A percentile compares a stretch with the other conserved stretches of the same genome.
phyloP scores from a whole-genome alignment of 768 basidiomycete species.

The Crassisporium funariophilum region DNA sequence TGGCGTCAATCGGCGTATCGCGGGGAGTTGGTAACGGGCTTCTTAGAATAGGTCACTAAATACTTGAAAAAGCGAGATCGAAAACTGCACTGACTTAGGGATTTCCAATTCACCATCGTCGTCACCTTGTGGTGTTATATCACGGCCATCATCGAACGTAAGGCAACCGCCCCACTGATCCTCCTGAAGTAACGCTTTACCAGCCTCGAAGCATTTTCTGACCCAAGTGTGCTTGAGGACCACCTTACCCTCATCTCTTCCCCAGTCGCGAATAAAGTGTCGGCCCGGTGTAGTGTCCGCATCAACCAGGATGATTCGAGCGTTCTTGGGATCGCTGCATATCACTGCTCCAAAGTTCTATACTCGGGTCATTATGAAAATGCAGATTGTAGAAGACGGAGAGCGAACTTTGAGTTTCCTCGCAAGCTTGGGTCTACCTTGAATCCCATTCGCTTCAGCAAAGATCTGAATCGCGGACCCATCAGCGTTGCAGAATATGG shows the following conservation, averaged over 20 bases:
- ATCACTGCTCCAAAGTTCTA: conserved; percentile 61
- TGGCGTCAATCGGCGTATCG: conserved; percentile 47
- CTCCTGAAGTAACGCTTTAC: conserved; percentile 43
- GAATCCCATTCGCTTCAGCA: conserved; percentile 57
- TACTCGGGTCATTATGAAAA: conserved; percentile 6
- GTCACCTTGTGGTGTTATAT: conserved; percentile 39
- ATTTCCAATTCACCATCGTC: conserved; percentile 34
- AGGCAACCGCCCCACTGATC: conserved; percentile 57
- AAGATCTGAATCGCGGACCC: conserved; percentile 52
- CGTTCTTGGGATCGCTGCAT: conserved; percentile 49
- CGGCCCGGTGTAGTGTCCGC: conserved; percentile 50
- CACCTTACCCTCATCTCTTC: conserved; percentile 49
- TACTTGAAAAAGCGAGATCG: conserved; percentile 10
- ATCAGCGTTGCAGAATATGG: conserved; percentile 38
- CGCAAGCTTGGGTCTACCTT: conserved; percentile 51
- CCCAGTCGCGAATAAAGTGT: conserved; percentile 62
- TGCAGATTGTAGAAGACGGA: neutral
- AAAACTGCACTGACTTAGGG: conserved; percentile 44
- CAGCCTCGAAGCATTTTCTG: conserved; percentile 42
- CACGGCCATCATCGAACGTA: conserved; percentile 41
- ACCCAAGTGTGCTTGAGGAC: conserved; percentile 61
- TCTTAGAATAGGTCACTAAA: conserved; percentile 39
- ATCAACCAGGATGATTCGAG: conserved; percentile 64
- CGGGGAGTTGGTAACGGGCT: conserved; percentile 66
- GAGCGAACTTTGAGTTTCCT: conserved; percentile 48